Conservation (phyloP, 768 basidiomycete genomes). For the Galerina sulciceps region DNA sequence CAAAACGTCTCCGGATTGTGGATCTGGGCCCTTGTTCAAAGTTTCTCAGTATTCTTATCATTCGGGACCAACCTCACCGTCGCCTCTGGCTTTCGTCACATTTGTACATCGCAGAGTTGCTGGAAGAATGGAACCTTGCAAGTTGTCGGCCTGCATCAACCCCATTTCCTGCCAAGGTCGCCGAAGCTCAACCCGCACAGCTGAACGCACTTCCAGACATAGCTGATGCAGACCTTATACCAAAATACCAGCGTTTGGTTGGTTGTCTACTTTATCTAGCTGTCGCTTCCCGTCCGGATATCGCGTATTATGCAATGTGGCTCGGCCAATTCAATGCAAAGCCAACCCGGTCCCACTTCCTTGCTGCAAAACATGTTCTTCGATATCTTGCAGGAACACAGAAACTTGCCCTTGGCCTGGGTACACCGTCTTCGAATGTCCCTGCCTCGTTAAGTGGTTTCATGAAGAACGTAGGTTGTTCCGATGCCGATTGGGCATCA, state of each 20-base stretch:
- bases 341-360: constrained; percentile 26
- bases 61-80: constrained; percentile 4
- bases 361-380: constrained; percentile 30
- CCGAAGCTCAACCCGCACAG: not conserved
- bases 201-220: constrained; percentile 14
- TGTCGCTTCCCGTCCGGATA: constrained; percentile 34
- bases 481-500: constrained; percentile 33
- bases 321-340: constrained; percentile 30
- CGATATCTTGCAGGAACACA: constrained; percentile 31
- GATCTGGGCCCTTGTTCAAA: constrained; percentile 13
- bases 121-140: constrained; percentile 1
- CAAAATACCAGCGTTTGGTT: constrained; percentile 18
- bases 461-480: constrained; percentile 18
- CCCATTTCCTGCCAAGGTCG: not conserved
- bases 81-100: not conserved
- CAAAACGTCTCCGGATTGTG: not conserved
- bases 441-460: not conserved
- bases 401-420: constrained; percentile 16
- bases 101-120: constrained; percentile 4
- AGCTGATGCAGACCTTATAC: constrained; percentile 9
- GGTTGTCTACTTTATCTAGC: constrained; percentile 26
- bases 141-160: constrained; percentile 1
- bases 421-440: not conserved
- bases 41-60: constrained; percentile 7
- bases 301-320: constrained; percentile 27